These are phyloP conservation scores for Leccinum boreale DNA, from an alignment of 768 basidiomycete genomes.

Conservation along the genomic window DNA sequence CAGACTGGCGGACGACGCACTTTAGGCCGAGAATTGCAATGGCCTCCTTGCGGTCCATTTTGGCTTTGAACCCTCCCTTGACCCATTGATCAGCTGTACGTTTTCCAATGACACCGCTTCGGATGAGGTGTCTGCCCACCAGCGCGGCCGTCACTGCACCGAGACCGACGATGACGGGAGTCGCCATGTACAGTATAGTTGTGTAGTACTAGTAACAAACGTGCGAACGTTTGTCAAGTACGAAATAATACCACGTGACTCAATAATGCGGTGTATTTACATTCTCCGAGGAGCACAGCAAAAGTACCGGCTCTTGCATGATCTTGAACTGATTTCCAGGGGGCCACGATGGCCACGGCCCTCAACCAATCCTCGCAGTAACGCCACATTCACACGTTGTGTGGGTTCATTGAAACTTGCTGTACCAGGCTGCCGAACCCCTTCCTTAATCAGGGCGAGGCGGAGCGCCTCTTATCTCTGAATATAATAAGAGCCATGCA, in stretches of 20 bases:
- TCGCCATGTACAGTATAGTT: conserved; percentile 53
- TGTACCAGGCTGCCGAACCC: not conserved
- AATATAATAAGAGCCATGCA: not conserved
- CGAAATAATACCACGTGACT: not conserved
- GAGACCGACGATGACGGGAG: conserved; percentile 72
- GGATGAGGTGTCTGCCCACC: conserved; percentile 62
- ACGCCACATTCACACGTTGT: conserved; percentile 47
- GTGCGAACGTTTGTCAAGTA: not conserved
- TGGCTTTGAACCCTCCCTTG: conserved; percentile 74
- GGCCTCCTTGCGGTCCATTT: conserved; percentile 89
- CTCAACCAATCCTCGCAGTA: conserved; percentile 49
- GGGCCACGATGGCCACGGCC: no score
- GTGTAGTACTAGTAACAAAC: no score
- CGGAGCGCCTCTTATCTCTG: not conserved
- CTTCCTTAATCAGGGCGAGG: not conserved
- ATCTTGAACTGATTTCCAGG: no score
- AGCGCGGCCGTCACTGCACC: conserved; percentile 71
- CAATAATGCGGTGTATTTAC: not conserved
- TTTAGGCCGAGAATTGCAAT: conserved; percentile 88
- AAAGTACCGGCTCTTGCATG: conserved; percentile 41
- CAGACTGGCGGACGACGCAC: conserved; percentile 58
- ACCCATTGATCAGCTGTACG: conserved; percentile 77
- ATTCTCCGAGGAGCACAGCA: conserved; percentile 39
- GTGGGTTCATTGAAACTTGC: not conserved
- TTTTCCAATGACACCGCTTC: conserved; percentile 54